Conservation (phyloP, 2,329 filamentous ascomycete genomes). For the Penicillium sp. region DNA sequence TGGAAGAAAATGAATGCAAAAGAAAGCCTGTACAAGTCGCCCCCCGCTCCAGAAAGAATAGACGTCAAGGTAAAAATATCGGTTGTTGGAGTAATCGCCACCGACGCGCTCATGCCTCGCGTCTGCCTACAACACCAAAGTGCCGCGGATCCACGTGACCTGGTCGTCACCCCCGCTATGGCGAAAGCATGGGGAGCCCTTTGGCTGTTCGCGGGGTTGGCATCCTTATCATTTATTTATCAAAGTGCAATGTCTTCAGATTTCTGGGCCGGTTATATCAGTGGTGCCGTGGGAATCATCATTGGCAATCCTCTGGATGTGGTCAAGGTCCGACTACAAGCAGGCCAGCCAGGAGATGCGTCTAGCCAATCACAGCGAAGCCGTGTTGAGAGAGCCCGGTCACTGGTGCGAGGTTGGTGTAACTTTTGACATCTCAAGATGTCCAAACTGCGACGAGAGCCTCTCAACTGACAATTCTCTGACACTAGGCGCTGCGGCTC, state of each 20-base stretch:
- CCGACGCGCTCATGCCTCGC: slow-evolving; percentile 20
- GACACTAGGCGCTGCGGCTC: slow-evolving; percentile 65
- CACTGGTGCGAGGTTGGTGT: slow-evolving; percentile 37
- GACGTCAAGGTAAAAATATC: neutral
- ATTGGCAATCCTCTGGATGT: slow-evolving; percentile 83
- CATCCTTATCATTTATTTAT: slow-evolving; percentile 3
- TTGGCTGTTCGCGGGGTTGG: neutral
- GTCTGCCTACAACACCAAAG: slow-evolving; percentile 28
- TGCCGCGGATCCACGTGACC: slow-evolving; percentile 29
- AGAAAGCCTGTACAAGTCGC: slow-evolving; percentile 5
- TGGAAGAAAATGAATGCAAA: neutral
- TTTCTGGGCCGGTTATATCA: slow-evolving; percentile 90
- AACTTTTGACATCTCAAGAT: neutral
- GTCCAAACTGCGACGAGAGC: neutral
- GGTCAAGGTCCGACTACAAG: slow-evolving; percentile 75
- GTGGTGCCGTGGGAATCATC: slow-evolving; percentile 76
- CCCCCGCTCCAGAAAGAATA: slow-evolving; percentile 2
- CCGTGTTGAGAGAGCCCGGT: slow-evolving; percentile 31
- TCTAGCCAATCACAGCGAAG: slow-evolving; percentile 20
- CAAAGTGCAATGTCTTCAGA: slow-evolving; percentile 64
- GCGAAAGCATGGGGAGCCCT: slow-evolving; percentile 4
- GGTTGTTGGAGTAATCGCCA: slow-evolving; percentile 6
- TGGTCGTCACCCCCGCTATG: slow-evolving; percentile 8
- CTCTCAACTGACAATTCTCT: neutral
- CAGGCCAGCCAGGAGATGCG: slow-evolving; percentile 38